Conservation (phyloP, 2,329 filamentous ascomycete genomes). For the Bertia moriformis region DNA sequence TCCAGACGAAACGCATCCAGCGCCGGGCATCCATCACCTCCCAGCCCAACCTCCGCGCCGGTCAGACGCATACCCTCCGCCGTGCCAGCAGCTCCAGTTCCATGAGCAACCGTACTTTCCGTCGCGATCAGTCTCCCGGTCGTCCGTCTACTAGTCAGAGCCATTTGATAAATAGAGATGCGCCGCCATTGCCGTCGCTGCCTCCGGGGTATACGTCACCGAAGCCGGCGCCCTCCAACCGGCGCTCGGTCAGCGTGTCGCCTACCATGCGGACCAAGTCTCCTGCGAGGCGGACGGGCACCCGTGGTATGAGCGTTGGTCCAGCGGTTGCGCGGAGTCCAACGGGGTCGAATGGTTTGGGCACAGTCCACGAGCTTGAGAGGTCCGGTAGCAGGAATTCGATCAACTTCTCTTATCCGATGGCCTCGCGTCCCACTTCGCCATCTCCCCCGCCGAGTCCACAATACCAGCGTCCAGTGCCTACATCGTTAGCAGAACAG, state of each 20-base stretch:
- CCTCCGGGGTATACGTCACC: not conserved
- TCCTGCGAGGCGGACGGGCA: not conserved
- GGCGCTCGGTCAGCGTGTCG: not conserved
- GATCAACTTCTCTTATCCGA: conserved; percentile 30
- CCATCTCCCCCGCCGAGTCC: not conserved
- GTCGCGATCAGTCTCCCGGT: conserved; percentile 34
- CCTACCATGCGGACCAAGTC: not conserved
- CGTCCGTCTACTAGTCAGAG: conserved; percentile 22
- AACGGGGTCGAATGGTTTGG: too few relatives aligned
- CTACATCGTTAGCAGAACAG: too few relatives aligned
- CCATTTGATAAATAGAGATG: conserved; percentile 4
- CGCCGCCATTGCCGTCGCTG: not conserved
- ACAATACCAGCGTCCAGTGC: too few relatives aligned
- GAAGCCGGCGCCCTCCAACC: not conserved
- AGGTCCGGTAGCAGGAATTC: conserved; percentile 23
- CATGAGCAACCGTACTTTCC: conserved; percentile 50
- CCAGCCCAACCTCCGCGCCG: conserved; percentile 13
- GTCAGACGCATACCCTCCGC: conserved; percentile 20
- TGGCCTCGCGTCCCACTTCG: conserved; percentile 14
- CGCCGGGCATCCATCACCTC: conserved; percentile 36
- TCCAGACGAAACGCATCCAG: conserved; percentile 47
- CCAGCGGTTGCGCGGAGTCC: too few relatives aligned
- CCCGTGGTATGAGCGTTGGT: not conserved
- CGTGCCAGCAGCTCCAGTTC: conserved; percentile 36
- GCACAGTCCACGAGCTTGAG: conserved; percentile 17